phyloP scores from a whole-genome alignment of 129 eudicot species.

The Cynara cardunculus region DNA sequence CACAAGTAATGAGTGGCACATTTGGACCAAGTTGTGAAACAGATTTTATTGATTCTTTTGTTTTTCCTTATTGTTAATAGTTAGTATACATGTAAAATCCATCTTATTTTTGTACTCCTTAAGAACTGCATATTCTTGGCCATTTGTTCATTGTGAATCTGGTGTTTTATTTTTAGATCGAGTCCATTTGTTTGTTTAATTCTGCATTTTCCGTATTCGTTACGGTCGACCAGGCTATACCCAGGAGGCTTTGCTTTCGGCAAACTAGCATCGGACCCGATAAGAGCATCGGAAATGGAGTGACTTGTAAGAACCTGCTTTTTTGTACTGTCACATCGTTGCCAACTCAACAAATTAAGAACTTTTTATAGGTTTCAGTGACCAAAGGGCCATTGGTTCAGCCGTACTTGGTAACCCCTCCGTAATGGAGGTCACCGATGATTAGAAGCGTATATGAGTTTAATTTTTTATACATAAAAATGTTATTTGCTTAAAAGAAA shows the following conservation, averaged over 20 bases:
- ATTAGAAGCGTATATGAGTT: too few relatives aligned
- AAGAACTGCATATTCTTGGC: neutral
- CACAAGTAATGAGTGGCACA: constrained; percentile 1
- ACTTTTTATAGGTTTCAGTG: too few relatives aligned
- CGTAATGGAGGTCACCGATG: too few relatives aligned
- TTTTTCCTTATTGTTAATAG: constrained; percentile 11
- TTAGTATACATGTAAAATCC: constrained; percentile 18
- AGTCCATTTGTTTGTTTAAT: neutral
- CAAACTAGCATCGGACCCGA: too few relatives aligned
- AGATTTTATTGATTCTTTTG: constrained; percentile 29
- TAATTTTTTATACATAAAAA: too few relatives aligned
- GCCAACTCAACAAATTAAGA: too few relatives aligned
- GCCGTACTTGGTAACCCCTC: neutral
- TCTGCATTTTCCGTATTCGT: neutral
- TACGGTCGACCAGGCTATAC: neutral
- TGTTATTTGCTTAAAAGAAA: too few relatives aligned
- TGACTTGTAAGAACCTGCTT: neutral
- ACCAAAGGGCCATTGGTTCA: neutral
- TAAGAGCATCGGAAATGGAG: too few relatives aligned
- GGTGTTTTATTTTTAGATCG: neutral
- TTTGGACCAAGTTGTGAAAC: constrained; percentile 17
- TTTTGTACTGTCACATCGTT: too few relatives aligned
- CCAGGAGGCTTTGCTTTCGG: too few relatives aligned
- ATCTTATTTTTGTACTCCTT: neutral
- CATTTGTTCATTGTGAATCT: constrained; percentile 6